Evolutionary conservation across 2,329 filamentous ascomycete genomes (phyloP), one percentile per base, ranked within the genome.

Genomic region (Aspergillus sp.): DNA sequence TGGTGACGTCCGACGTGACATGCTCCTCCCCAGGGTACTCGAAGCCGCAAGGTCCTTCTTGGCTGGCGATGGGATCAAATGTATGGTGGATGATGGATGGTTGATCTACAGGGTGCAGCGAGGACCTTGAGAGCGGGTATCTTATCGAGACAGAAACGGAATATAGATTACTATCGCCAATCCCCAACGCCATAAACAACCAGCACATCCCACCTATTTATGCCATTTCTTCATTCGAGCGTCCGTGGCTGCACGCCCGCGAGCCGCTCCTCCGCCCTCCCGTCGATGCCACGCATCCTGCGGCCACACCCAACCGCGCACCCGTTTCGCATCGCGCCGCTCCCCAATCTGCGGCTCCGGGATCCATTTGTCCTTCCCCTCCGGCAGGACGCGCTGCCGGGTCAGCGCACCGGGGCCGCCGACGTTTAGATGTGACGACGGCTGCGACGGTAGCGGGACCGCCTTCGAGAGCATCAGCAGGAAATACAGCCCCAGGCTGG

Each of bases 391-490:
- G 45, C 80, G 78, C 64, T 82, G 78, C 32, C 84, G 72, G 2
- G 81, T 84, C 50, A 84, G 61, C 0, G 79, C 79, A 3, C 79
- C 80, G 1, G 82, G 81, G 3, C 79, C 81, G 7, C 83, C 83
- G 19, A 86, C 80, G 48, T 86, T 83, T 70, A 87, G 76, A 58
- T 79, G 78, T 67, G 81, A 84, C 13, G 79, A 76, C 41, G 72
- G 70, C 53, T 86, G 83, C 3, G 78, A 76, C 1, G 80, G 80
- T 34, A 87, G 73, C 1, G 83, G 80, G 38, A 79, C 76, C 49
- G 84, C 79, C 65, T 84, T 85, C 20, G 84, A 82, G 3, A 87
- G 78, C 82, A 87, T 86, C 52, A 86, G 80, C 14, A 87, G 68
- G 61, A 84, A 87, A 73, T 84, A 87, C 5, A 87, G 71, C 0